Evolutionary conservation across 192 early-diverging fungal species (phyloP), one percentile per base, ranked within the genome.

Genomic region (Backusella macrospora): DNA sequence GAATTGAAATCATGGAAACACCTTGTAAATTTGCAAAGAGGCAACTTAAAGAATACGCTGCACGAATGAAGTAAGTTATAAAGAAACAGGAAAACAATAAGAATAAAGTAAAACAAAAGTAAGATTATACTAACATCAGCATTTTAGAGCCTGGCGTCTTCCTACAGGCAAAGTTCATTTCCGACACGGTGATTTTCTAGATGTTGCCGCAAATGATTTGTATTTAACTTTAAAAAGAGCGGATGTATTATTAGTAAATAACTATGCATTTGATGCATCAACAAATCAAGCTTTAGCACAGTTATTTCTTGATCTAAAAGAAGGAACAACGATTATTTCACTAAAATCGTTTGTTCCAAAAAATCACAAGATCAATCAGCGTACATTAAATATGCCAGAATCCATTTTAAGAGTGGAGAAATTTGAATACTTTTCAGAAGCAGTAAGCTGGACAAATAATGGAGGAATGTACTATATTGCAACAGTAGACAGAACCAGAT

Each of bases 211-310:
- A 65, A 65, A 84, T 10, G 84, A 86, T 23, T 80, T 94, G 2
- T 85, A 90, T 46, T 79, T 84, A 43, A 84, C 92, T 13, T 84
- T 99, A 65, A 84, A 86, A 15, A 75, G 80, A 4, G 96, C 95
- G 12, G 96, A 99, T 76, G 93, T 99, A 29, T 89, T 99, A 39
- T 89, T 99, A 77, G 95, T 96, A 74, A 98, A 98, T 79, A 98
- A 98, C 80, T 99, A 97, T 73, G 95, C 93, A 13, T 99, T 98
- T 81, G 90, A 91, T 72, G 88, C 92, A 39, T 79, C 83, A 42
- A 83, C 96, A 29, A 99, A 99, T 79, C 94, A 97, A 67, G 77
- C 79, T 13, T 86, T 98, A 63, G 72, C 95, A 52, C 90, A 92
- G 71, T 80, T 92, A 71, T 98, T 99, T 75, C 77, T 99, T 77